Base-by-base conservation (phyloP, 1,284 basidiomycete species). In the Caloboletus inedulis region DNA sequence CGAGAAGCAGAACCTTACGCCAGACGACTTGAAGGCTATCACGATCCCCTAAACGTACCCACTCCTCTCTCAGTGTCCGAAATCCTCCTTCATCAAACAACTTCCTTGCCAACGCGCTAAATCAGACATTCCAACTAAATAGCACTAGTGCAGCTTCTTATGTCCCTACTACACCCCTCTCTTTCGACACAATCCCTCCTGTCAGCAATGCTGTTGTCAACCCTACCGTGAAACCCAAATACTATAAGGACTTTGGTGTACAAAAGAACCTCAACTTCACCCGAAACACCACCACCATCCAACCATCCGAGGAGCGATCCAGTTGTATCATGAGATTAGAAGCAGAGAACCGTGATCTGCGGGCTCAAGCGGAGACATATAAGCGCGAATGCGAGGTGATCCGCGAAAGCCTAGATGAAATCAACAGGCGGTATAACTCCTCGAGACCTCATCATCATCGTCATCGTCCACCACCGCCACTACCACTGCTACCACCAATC, bases 1-100 rank as follows among this genome's bases (percentile, higher is more conserved):
- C 53, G 47, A 54, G 66, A 66, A 69, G 63, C 54, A 60, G 59
- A 65, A 52, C 63, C 63, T 64, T 50, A 64, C 35, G 49, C 47
- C 52, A 53, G 23, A 47, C 56, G 40, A 53, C 64, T 60, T 55
- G 58, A 62, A 66, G 64, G 55, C 52, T 23, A 34, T 19, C 48
- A 36, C 45, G 33, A 42, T 42, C 48, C 23, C 30, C 34, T 43
- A 51, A 57, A 46, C 48, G 35, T 3, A 19, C n/a, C 1, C 36
- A 36, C 29, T 25, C 53, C n/a, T 25, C 43, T 13, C 16, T 40
- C 9, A 9, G 27, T 27, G 21, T 33, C 29, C 47, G 14, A 36
- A 41, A 53, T 44, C 42, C 18, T 29, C 33, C 43, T 7, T 18
- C 49, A 7, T 31, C 47, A 40, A 49, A 40, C n/a, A 55, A 56